Evolutionary conservation across 2,329 filamentous ascomycete genomes (phyloP).

Genomic region (Cordyceps militaris): DNA sequence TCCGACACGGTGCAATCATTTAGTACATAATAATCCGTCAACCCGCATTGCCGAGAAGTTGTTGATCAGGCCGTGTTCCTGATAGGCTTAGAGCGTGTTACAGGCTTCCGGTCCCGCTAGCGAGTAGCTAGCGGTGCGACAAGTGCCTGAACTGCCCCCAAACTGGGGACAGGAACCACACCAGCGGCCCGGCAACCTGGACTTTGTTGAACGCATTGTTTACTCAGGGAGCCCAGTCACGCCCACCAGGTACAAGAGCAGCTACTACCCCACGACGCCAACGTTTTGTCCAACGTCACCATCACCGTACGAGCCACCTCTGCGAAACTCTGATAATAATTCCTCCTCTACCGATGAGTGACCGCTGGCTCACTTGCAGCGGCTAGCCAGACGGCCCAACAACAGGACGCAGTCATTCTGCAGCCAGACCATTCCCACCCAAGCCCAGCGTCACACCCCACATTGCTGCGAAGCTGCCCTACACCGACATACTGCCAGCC

Average conservation of each 20-base stretch:
- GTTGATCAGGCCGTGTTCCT: not conserved
- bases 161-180: not conserved
- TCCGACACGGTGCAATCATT: too few relatives aligned
- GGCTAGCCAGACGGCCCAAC: not conserved
- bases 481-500: constrained; percentile 11
- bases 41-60: too few relatives aligned
- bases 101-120: not conserved
- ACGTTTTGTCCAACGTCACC: constrained; percentile 10
- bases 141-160: not conserved
- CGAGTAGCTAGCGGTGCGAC: too few relatives aligned
- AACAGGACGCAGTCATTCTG: constrained; percentile 2
- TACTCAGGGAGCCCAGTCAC: not conserved
- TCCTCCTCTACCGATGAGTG: not conserved
- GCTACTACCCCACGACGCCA: constrained; percentile 8
- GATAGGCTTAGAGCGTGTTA: not conserved
- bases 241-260: constrained; percentile 3
- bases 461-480: constrained; percentile 9
- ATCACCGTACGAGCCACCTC: not conserved
- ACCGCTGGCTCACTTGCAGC: not conserved
- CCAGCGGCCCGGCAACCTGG: constrained; percentile 11
- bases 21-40: too few relatives aligned
- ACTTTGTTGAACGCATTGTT: constrained; percentile 6
- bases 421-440: not conserved
- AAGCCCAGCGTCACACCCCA: constrained; percentile 3
- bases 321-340: not conserved